Percentiles rank a stretch among this genome's conserved stretches.
Evolutionary conservation across 2,329 filamentous ascomycete genomes (phyloP).

Genomic region (Penicillium sp.): DNA sequence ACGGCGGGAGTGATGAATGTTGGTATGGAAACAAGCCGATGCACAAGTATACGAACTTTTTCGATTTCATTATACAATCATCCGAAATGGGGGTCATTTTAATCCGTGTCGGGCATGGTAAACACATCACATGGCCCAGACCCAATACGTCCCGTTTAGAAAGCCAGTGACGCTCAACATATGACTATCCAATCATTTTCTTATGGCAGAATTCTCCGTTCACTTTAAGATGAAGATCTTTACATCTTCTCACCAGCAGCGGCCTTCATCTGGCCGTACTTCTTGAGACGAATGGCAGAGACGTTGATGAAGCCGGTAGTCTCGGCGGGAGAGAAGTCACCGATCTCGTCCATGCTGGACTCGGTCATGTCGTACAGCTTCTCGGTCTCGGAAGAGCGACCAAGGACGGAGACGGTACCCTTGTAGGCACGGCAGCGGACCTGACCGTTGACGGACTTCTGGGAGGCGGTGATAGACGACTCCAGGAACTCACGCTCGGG

Average conservation of each 20-base stretch:
- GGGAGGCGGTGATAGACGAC: slow-evolving; percentile 31
- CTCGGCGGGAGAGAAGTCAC: slow-evolving; percentile 68
- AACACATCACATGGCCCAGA: slow-evolving; percentile 10
- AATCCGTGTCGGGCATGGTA: slow-evolving; percentile 13
- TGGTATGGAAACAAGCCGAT: neutral
- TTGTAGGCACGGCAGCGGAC: slow-evolving; percentile 70
- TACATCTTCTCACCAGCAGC: slow-evolving; percentile 40
- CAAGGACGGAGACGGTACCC: slow-evolving; percentile 60
- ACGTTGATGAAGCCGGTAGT: slow-evolving; percentile 65
- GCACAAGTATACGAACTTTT: neutral
- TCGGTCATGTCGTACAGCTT: slow-evolving; percentile 71
- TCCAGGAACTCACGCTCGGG: slow-evolving; percentile 74
- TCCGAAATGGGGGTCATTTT: slow-evolving; percentile 19
- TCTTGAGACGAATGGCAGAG: slow-evolving; percentile 43
- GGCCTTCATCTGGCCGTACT: slow-evolving; percentile 48
- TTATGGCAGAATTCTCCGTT: neutral
- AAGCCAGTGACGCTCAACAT: slow-evolving; percentile 30
- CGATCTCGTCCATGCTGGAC: slow-evolving; percentile 72
- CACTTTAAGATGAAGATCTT: slow-evolving; percentile 12
- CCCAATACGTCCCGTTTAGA: slow-evolving; percentile 8
- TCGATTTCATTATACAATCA: slow-evolving; percentile 32
- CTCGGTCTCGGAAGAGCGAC: slow-evolving; percentile 65
- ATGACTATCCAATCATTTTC: slow-evolving; percentile 14
- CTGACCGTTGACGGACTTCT: slow-evolving; percentile 60
- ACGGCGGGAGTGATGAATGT: too few species aligned